Evolutionary conservation across 352 stramenopile genomes (phyloP), one percentile per base, ranked within the genome.

Genomic region (Globisporangium okanoganense): DNA sequence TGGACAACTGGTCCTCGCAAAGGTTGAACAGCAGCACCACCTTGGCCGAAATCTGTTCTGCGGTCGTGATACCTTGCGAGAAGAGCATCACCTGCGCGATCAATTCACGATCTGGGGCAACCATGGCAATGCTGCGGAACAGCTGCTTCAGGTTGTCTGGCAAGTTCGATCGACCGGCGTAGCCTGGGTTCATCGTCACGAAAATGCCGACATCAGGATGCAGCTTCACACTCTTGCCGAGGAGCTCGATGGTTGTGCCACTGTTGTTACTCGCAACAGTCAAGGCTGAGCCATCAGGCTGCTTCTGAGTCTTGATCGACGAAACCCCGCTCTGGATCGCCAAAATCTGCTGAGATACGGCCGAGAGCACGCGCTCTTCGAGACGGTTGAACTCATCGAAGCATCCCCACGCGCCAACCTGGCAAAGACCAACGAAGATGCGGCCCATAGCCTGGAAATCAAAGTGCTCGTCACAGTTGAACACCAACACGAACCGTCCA

Each of bases 371-470:
- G 35, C 97, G 85, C 71, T 99, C 98, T 73, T 99, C 96, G 10
- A 99, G 88, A 57, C 98, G 90, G 76, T 99, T 99, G 75, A 99
- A 99, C 71, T 99, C 98, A 78, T 99, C 98, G 67, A 99, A 99
- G 70, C 98, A 99, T 5, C 97, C 98, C 98, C 98, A 99, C 33
- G 97, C 98, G 52, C 98, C 97, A 45, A 99, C 97, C 89, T 99
- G 98, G 57, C 97, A 99, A 41, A 99, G 84, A 50, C 98, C 98
- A 45, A 98, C 95, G 71, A 99, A 99, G 63, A 99, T 98, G 29
- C 97, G 86, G 31, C 97, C 98, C 96, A 99, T 99, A 3, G 97
- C 97, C 67, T 98, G 95, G 77, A 99, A 99, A 73, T 99, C 98
- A 72, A 99, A 99, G 35, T 97, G 88, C 71, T 99, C 97, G 60